These are phyloP conservation scores for Saccharum hybrid DNA, from an alignment of 202 grass and related monocot genomes.

Conservation along the genomic window DNA sequence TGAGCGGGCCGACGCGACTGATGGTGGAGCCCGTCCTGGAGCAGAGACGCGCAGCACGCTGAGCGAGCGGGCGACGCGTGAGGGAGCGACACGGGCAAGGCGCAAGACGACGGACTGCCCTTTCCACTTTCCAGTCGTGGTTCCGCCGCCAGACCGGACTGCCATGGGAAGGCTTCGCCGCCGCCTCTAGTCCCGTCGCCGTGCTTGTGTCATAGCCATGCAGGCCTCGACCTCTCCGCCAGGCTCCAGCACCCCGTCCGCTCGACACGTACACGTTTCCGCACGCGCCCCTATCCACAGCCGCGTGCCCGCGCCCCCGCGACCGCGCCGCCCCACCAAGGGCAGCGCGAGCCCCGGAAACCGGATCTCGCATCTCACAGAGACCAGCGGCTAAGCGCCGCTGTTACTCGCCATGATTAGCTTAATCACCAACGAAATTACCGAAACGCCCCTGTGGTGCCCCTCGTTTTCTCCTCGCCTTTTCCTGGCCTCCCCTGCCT, in stretches of 20 bases:
- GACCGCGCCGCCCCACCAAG: background rate
- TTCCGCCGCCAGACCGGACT: no score
- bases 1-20: no score
- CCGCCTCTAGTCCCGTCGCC: background rate
- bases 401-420: background rate
- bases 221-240: no score
- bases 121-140: background rate
- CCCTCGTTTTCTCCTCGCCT: background rate
- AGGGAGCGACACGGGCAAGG: no score
- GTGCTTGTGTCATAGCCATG: no score
- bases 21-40: no score
- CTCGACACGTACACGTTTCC: background rate
- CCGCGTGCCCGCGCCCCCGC: no score
- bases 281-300: background rate
- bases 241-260: no score
- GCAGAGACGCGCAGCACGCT: no score
- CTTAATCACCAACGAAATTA: background rate
- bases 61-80: background rate
- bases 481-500: no score
- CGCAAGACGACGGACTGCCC: no score
- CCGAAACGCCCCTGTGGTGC: background rate
- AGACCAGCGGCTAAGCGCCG: background rate
- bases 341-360: slow-evolving; percentile 20
- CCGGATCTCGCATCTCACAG: slow-evolving; percentile 18
- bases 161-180: background rate